phyloP scores from a whole-genome alignment of 2,329 filamentous ascomycete genomes.

The Penicillium glabrum region DNA sequence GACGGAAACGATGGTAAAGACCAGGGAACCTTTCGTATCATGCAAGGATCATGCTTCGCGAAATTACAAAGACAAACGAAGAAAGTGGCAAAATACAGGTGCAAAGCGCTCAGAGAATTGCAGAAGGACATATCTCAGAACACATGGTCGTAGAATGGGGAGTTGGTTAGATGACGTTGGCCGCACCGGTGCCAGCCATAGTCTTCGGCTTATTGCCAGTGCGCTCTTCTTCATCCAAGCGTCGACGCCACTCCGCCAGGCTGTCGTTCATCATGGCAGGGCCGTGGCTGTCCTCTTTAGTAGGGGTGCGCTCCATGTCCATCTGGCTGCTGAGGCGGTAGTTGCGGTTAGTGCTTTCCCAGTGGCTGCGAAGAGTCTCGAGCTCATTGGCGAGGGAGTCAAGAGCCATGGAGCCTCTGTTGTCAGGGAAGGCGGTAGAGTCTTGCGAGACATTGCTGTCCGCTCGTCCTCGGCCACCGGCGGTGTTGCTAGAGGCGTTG shows the following conservation, averaged over 20 bases:
- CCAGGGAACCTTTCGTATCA: slow-evolving; percentile 10
- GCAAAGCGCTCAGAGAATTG: slow-evolving; percentile 21
- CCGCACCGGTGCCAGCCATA: slow-evolving; percentile 20
- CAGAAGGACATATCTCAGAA: slow-evolving; percentile 25
- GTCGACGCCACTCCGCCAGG: slow-evolving; percentile 76
- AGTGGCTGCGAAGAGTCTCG: slow-evolving; percentile 84
- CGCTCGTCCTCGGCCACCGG: slow-evolving; percentile 39
- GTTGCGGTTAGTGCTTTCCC: slow-evolving; percentile 94
- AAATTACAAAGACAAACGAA: slow-evolving; percentile 11
- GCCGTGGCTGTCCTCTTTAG: slow-evolving; percentile 43
- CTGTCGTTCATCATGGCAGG: slow-evolving; percentile 61
- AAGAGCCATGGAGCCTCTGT: slow-evolving; percentile 69
- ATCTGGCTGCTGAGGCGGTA: slow-evolving; percentile 88
- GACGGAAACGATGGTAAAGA: slow-evolving; percentile 1
- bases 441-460: slow-evolving; percentile 46
- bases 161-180: slow-evolving; percentile 37
- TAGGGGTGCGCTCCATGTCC: slow-evolving; percentile 70
- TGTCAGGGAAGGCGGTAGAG: slow-evolving; percentile 45
- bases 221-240: slow-evolving; percentile 63
- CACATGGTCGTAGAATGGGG: slow-evolving; percentile 25
- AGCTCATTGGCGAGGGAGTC: slow-evolving; percentile 91
- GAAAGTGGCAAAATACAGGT: slow-evolving; percentile 12
- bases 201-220: slow-evolving; percentile 27
- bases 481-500: slow-evolving; percentile 53
- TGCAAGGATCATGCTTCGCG: slow-evolving; percentile 17